Conservation (phyloP, 257 asterid species). For the Solanum etuberosum region DNA sequence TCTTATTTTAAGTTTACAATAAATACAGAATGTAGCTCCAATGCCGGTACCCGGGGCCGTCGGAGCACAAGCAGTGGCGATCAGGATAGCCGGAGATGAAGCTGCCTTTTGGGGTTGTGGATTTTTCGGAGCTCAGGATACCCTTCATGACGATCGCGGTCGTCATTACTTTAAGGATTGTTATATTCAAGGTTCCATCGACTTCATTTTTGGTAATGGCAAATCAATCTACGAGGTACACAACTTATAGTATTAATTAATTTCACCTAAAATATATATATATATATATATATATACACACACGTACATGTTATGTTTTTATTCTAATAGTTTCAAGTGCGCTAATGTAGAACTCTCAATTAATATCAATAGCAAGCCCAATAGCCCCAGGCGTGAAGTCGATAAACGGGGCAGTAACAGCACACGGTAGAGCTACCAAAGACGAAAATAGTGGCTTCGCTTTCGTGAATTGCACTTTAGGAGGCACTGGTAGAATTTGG, state of each 20-base stretch:
- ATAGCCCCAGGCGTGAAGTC: conserved; percentile 22
- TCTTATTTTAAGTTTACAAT: neutral
- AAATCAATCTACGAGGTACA: conserved; percentile 78
- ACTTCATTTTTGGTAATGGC: conserved; percentile 88
- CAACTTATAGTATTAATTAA: neutral
- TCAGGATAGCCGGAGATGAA: conserved; percentile 63
- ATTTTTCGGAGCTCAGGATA: conserved; percentile 93
- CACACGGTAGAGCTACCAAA: conserved; percentile 67
- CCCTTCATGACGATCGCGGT: conserved; percentile 84
- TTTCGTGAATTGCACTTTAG: conserved; percentile 62
- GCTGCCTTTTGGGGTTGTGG: conserved; percentile 93
- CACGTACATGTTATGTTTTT: neutral
- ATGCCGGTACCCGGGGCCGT: conserved; percentile 66
- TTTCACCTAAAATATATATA: neutral
- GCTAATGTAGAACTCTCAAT: conserved; percentile 35
- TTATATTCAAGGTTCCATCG: conserved; percentile 86
- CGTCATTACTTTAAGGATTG: conserved; percentile 89
- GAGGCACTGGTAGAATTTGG: conserved; percentile 91
- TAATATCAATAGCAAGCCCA: conserved; percentile 74
- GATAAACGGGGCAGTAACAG: conserved; percentile 75
- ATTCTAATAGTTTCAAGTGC: neutral
- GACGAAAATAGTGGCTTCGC: conserved; percentile 81
- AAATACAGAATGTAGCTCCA: conserved; percentile 71
- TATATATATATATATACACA: too few species aligned
- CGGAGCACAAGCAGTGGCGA: conserved; percentile 93